Evolutionary conservation across 805 yeast species (phyloP), one percentile per base, ranked within the genome.

Genomic region (Wickerhamomyces kurtzmanii): DNA sequence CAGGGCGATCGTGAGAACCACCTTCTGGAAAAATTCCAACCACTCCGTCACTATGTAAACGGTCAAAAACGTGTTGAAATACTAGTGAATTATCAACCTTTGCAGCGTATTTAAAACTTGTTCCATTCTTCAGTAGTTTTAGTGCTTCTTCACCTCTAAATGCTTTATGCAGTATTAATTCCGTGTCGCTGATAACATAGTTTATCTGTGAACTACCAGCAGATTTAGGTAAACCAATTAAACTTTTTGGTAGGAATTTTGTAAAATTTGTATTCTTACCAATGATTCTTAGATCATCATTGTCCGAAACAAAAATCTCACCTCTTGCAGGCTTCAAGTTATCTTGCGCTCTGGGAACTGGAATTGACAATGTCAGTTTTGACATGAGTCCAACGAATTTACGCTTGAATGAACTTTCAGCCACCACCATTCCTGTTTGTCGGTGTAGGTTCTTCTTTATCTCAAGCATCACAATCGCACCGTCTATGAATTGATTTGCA

Each of bases 11-110:
- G 47, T 89, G 98, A 7, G 95, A 83, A 1, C 98, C 98, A 33
- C 98, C 98, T 58, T 89, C 98, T 4, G 97, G 96, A 57, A 85
- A 89, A 26, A 89, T 82, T 4, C 95, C 96, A 7, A 89, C 62
- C 40, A 94, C 82, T 26, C 83, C 77, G 22, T 83, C 83, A 15
- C 72, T 61, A 23, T 84, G 72, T 36, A 89, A 64, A 47, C 84
- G 93, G 28, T 75, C 68, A 47, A 87, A 89, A 5, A 91, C 97
- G 40, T 68, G 67, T 33, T 80, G 71, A 55, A 83, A 89, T 26
- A 86, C 93, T 27, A 62, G 60, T 11, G 84, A 70, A 52, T 87
- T 95, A 49, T 91, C 87, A 32, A 89, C 75, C 42, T 79, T 80
- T 33, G 71, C 74, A 1, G 96, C 96, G 21, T 69, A 62, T 45